Base-by-base conservation (phyloP, 345 rosid species). In the Psidium guajava region DNA sequence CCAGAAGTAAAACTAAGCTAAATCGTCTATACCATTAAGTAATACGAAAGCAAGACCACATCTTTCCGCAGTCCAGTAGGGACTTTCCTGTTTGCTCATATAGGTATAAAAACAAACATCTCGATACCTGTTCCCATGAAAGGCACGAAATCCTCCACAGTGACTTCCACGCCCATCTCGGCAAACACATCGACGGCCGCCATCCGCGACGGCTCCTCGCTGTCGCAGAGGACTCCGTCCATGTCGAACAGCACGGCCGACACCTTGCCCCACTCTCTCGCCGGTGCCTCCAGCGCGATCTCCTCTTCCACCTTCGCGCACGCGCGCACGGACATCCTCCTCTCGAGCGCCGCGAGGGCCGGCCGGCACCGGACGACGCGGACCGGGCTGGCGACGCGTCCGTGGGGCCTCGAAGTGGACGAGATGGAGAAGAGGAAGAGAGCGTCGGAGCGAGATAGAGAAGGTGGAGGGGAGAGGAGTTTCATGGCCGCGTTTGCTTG, bases 221-320 rank as follows among this genome's bases (percentile, higher is more conserved):
- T 95, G 87, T 95, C 90, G 83, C 97, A 95, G 61, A 95, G 86
- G 85, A 95, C 99, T 28, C 99, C 99, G 86, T 97, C 98, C 98
- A 97, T 95, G 86, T 95, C 99, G 84, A 95, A 97, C 10, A 95
- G 91, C 16, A 97, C 98, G 1, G 99, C 98, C 42, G 99, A 95
- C 42, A 95, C 98, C 83, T 93, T 95, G 24, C 96, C 98, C 99
- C 98, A 94, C 82, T 80, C 87, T 28, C 74, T 73, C 28, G 86
- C 22, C 4, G 50, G 51, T 73, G 86, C 83, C 53, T 80, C 87
- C 81, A 57, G 83, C 85, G 56, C 77, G 18, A 58, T 54, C 84
- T 86, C 86, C 84, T 88, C 88, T 87, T 90, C 94, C 86, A 92
- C 92, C 57, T 88, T 88, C 22, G 90, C 90, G 83, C 91, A 91